Evolutionary conservation across 768 basidiomycete species (phyloP).

Genomic region (Naganishia randhawae): DNA sequence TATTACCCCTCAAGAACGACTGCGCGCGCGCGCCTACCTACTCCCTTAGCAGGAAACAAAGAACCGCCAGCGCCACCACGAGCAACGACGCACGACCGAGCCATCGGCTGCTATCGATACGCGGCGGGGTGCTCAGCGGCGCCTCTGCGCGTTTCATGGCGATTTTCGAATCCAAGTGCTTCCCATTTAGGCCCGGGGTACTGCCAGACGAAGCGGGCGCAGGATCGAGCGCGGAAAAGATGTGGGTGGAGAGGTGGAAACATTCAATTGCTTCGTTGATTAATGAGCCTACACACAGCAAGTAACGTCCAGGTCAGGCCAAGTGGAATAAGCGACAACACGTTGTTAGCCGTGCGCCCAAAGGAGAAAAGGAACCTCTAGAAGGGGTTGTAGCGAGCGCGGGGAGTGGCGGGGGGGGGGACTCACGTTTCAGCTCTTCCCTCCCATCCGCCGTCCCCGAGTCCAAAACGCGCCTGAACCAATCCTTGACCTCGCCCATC

Average conservation of each 20-base stretch:
- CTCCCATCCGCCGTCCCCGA: slow-evolving; percentile 22
- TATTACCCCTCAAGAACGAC: no score
- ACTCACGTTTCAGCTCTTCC: slow-evolving; percentile 31
- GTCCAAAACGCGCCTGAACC: slow-evolving; percentile 58
- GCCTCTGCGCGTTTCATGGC: no score
- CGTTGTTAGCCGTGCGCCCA: no score
- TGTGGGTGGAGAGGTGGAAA: slow-evolving; percentile 26
- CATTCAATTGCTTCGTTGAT: slow-evolving; percentile 28
- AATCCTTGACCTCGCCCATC: slow-evolving; percentile 70
- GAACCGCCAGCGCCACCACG: neutral
- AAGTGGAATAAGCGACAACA: no score
- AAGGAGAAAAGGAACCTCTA: neutral
- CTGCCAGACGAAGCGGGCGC: no score
- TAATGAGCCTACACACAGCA: slow-evolving; percentile 11
- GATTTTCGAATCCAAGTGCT: no score
- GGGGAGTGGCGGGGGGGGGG: no score
- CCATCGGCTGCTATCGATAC: neutral
- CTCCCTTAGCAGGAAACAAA: neutral
- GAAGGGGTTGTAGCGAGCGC: no score
- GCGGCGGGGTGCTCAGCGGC: no score
- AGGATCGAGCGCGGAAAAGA: slow-evolving; percentile 27
- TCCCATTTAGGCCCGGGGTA: no score
- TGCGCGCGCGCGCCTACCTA: no score
- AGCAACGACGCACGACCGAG: neutral
- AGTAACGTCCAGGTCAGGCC: no score